These are phyloP conservation scores for Artemisia argyi DNA, from an alignment of 129 eudicot species.

Conservation along the genomic window DNA sequence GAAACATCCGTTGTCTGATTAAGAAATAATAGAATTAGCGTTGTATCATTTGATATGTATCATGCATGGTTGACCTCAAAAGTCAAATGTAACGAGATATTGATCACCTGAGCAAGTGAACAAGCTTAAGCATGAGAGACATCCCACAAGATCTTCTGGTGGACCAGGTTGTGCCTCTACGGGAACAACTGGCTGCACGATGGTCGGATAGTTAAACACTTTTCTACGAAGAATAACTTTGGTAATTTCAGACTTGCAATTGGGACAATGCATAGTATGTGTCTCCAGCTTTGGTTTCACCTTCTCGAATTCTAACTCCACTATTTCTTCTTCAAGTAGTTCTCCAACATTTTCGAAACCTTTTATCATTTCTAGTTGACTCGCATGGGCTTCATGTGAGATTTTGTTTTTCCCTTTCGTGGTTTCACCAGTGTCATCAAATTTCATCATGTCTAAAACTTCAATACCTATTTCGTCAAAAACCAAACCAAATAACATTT, in stretches of 20 bases:
- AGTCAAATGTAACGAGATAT: not conserved
- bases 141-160: conserved; percentile 40
- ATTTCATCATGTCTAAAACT: conserved; percentile 5
- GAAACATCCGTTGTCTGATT: conserved; percentile 29
- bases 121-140: conserved; percentile 59
- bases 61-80: conserved; percentile 2
- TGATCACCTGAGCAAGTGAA: conserved; percentile 61
- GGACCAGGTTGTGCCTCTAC: conserved; percentile 13
- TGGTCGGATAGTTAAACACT: not conserved
- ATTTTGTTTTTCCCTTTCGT: not conserved
- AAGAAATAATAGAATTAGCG: not conserved
- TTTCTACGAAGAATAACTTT: conserved; percentile 61
- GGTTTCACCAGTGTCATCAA: conserved; percentile 4
- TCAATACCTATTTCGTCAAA: not conserved
- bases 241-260: conserved; percentile 45
- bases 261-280: conserved; percentile 59
- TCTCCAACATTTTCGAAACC: conserved; percentile 24
- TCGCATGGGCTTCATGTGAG: not conserved
- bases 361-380: conserved; percentile 5
- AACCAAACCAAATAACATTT: not conserved
- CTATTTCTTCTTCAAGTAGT: conserved; percentile 45
- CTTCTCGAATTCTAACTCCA: conserved; percentile 59
- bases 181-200: not conserved
- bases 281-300: conserved; percentile 45
- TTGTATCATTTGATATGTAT: not conserved